Evolutionary conservation across 345 rosid genomes (phyloP), one percentile per base, ranked within the genome.

Genomic region (Gossypium australe): DNA sequence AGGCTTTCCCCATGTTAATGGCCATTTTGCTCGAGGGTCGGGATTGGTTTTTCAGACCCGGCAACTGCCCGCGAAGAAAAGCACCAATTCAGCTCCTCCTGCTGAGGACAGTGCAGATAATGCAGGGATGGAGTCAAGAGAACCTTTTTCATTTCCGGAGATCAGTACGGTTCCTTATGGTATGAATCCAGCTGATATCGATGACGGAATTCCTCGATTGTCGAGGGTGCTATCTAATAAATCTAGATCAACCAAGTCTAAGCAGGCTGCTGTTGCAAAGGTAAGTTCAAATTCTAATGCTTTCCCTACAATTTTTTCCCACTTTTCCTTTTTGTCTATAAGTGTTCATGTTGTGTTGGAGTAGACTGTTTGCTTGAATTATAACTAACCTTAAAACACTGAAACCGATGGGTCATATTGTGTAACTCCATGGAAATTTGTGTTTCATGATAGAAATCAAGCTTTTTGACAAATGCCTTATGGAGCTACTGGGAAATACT

Each of bases 261-360:
- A 89, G 81, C 97, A 88, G 71, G 93, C 84, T 74, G 88, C 98
- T 76, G 97, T 84, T 59, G 90, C 93, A 27, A 95, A 89, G 94
- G 99, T 95, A 70, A 80, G 72, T 17, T 38, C n/a, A 47, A 62
- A 55, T 11, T 29, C 34, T 17, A 49, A n/a, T 63, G 41, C 24
- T 12, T 17, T 56, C 55, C 24, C 25, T 57, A 34, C 14, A 43
- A n/a, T 3, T 44, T 44, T 18, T 8, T 18, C 52, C 13, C 16
- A 17, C 9, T 17, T 38, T 18, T 65, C 29, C 43, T 49, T 67
- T 67, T 45, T 45, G 11, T 67, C 29, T 29, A 18, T 9, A 45
- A 34, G 70, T 67, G 16, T 16, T 51, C 51, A 48, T 69, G 25
- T 52, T 27, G 4, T 34, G 13, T n/a, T 70, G 73, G n/a, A 29